Evolutionary conservation across 2,329 filamentous ascomycete genomes (phyloP).

Genomic region (Microdochium trichocladiopsis): DNA sequence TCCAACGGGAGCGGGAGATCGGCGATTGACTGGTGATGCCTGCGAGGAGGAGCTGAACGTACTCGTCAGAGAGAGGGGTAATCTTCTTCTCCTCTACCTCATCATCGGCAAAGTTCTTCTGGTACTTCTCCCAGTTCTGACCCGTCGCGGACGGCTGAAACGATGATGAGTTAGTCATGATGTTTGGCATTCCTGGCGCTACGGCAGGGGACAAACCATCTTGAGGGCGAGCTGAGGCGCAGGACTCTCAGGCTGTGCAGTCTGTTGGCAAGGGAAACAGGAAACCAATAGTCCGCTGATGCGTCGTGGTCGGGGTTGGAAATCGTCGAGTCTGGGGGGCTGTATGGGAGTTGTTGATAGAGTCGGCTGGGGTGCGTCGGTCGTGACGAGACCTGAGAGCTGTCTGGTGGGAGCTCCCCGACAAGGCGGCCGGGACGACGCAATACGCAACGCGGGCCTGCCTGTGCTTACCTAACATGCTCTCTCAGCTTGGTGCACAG

Average conservation of each 20-base stretch:
- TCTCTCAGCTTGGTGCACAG: neutral
- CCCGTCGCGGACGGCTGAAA: constrained; percentile 89
- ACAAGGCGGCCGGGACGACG: neutral
- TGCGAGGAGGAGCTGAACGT: constrained; percentile 29
- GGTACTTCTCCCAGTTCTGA: constrained; percentile 96
- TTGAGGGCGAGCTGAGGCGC: constrained; percentile 4
- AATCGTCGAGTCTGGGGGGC: neutral
- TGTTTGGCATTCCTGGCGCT: constrained; percentile 1
- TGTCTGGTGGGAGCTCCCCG: neutral
- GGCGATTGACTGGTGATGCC: constrained; percentile 12
- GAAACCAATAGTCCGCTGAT: neutral
- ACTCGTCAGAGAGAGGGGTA: constrained; percentile 94
- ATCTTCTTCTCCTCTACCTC: constrained; percentile 99
- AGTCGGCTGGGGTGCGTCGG: constrained; percentile 21
- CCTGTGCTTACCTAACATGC: neutral
- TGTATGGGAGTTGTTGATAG: constrained; percentile 12
- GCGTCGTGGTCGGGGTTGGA: neutral
- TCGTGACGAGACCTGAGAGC: neutral
- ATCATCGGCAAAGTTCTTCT: constrained; percentile 94
- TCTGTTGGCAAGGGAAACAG: neutral
- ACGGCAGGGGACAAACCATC: constrained; percentile 15
- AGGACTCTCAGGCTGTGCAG: neutral
- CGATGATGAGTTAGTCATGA: constrained; percentile 10
- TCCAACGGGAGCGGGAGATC: constrained; percentile 14
- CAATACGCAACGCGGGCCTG: neutral